Percentiles rank a stretch among this genome's conserved stretches.
Evolutionary conservation across 108 stramenopile species (phyloP).

Genomic region (Aurantiochytrium sp.): DNA sequence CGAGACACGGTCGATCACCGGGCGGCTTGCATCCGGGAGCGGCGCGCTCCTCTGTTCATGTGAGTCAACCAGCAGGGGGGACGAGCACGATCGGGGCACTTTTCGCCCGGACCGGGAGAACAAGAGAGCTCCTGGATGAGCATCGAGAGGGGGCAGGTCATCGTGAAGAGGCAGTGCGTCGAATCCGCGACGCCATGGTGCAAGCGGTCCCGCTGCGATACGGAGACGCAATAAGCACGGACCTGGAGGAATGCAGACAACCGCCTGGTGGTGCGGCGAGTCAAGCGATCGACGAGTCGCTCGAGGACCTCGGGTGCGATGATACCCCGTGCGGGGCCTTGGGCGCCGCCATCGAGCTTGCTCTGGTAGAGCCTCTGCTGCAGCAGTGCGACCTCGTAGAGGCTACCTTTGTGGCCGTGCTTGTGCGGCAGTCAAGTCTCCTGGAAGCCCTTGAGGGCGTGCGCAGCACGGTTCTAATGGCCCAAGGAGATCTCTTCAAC

Average conservation of each 20-base stretch:
- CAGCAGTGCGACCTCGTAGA: slow-evolving; percentile 15
- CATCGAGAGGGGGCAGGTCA: background rate
- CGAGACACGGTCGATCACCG: background rate
- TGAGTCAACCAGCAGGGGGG: background rate
- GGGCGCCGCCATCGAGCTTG: background rate
- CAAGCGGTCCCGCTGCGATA: background rate
- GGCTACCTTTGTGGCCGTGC: background rate
- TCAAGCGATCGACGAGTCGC: background rate
- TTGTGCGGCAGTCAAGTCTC: background rate
- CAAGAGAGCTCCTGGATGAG: background rate
- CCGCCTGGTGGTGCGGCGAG: background rate
- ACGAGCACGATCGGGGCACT: background rate
- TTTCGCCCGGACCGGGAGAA: background rate
- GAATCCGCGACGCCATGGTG: background rate
- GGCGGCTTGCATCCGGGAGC: background rate
- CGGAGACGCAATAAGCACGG: background rate
- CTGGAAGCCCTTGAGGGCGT: background rate
- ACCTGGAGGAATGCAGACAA: background rate
- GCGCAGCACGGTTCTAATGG: background rate
- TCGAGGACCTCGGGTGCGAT: background rate
- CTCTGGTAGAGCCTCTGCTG: background rate
- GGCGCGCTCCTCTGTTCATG: background rate
- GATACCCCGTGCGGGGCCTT: background rate
- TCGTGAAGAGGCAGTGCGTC: background rate
- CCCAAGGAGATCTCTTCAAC: background rate